Percentiles rank a stretch among this genome's conserved stretches.
phyloP scores from a whole-genome alignment of 2,329 filamentous ascomycete genomes.

The Hymenoscyphus fraxineus region DNA sequence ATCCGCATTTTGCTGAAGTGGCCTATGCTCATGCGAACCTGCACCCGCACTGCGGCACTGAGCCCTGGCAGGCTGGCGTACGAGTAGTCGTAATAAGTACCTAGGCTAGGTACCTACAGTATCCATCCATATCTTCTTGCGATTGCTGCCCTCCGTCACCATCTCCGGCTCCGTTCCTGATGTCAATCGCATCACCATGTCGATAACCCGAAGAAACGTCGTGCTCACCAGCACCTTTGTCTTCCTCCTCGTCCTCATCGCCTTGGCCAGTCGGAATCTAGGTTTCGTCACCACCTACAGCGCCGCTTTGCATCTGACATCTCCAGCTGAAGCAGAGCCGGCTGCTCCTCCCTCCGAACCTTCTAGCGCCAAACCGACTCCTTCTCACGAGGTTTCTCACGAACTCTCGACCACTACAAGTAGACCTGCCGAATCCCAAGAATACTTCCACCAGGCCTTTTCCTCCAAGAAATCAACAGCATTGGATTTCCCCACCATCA shows the following conservation, averaged over 20 bases:
- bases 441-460: conserved; percentile 36
- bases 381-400: neutral
- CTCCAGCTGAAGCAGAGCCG: neutral
- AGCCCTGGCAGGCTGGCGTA: too few relatives aligned
- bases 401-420: neutral
- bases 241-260: neutral
- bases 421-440: conserved; percentile 3
- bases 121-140: neutral
- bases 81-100: too few relatives aligned
- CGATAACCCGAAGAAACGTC: neutral
- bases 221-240: neutral
- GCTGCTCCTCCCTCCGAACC: too few relatives aligned
- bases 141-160: neutral
- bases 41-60: too few relatives aligned
- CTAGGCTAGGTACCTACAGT: too few relatives aligned
- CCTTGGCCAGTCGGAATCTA: neutral
- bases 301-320: neutral
- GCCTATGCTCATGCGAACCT: too few relatives aligned
- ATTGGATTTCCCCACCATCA: conserved; percentile 29
- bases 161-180: neutral
- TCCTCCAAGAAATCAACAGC: conserved; percentile 18
- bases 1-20: too few relatives aligned
- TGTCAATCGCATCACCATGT: neutral
- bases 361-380: neutral
- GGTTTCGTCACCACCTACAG: neutral